Evolutionary conservation across 192 early-diverging fungal genomes (phyloP), one percentile per base, ranked within the genome.

Genomic region (Linnemannia exigua): DNA sequence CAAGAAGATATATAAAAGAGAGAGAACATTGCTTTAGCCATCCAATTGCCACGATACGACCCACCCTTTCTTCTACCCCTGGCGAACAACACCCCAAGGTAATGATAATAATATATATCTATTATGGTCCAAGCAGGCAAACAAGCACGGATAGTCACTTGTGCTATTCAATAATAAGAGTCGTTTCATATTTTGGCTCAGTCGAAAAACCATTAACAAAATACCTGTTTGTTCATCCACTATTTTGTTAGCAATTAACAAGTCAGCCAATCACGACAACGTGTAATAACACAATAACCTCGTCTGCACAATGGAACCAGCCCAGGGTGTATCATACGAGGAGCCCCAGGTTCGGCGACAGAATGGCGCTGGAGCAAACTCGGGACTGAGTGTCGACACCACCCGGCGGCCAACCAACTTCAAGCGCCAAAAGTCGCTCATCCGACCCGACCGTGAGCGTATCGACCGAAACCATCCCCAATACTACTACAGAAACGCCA

Each of bases 401-500:
- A 79, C 51, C 16, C 19, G 81, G 35, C 66, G 77, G 41, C 74
- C 77, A 2, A 81, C 73, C 51, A 76, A 73, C 44, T 84, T 86
- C 41, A 89, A 88, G 71, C 86, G 95, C 48, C 83, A 89, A 86
- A 94, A 94, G 76, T 95, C 95, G 67, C 91, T 95, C 2, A 91
- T 94, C 68, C 88, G 94, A 77, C 94, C 95, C 22, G 94, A 93
- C 76, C 87, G 93, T 75, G 93, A 93, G 35, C 89, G 89, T 67
- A 86, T 89, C 22, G 84, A 89, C 44, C 61, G 70, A 58, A 88
- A 84, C 15, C 91, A 90, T 78, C 87, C 88, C 51, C 88, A 89
- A 74, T 90, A 87, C 75, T 82, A 88, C 66, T 89, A 89, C 77
- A 71, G 86, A 36, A 87, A 80, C 66, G 83, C 87, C 28, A 87